A percentile compares a stretch with the other conserved stretches of the same genome.
Evolutionary conservation across 1,139 yeast genomes (phyloP).

Genomic region (Nakaseomyces kungkrabaensis): DNA sequence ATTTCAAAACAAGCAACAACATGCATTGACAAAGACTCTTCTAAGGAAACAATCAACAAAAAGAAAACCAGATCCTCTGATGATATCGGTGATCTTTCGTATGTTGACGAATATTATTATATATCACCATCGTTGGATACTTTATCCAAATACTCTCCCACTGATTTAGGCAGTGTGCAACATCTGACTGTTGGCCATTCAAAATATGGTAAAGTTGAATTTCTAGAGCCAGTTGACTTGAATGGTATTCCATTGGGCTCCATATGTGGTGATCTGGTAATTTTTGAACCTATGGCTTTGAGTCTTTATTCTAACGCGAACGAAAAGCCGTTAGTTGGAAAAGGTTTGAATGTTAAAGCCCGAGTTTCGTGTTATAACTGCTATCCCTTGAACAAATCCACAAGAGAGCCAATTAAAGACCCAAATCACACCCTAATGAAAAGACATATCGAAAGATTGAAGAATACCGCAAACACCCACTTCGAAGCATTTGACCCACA

Average conservation of each 20-base stretch:
- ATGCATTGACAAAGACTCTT: not conserved
- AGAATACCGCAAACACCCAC: conserved; percentile 47
- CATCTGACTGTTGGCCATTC: conserved; percentile 71
- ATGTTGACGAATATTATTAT: conserved; percentile 73
- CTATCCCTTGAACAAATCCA: conserved; percentile 66
- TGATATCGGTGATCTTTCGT: conserved; percentile 29
- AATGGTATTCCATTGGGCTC: conserved; percentile 52
- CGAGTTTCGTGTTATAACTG: conserved; percentile 66
- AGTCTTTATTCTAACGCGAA: conserved; percentile 64
- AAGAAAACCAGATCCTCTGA: not conserved
- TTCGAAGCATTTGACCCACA: conserved; percentile 70
- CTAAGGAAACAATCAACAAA: not conserved
- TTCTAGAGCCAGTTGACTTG: conserved; percentile 73
- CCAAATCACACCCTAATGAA: conserved; percentile 63
- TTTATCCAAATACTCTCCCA: conserved; percentile 47
- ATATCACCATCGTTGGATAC: conserved; percentile 65
- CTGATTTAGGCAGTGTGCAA: conserved; percentile 54
- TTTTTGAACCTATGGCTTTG: conserved; percentile 53
- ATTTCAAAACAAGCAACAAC: not conserved
- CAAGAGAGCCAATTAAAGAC: conserved; percentile 66
- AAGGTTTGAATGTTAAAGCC: conserved; percentile 74
- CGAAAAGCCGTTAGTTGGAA: conserved; percentile 60
- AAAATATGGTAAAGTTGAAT: conserved; percentile 69
- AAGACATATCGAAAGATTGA: conserved; percentile 60
- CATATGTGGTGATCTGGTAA: conserved; percentile 56